Evolutionary conservation across 2,329 filamentous ascomycete species (phyloP).

Genomic region (Pyricularia sp.): DNA sequence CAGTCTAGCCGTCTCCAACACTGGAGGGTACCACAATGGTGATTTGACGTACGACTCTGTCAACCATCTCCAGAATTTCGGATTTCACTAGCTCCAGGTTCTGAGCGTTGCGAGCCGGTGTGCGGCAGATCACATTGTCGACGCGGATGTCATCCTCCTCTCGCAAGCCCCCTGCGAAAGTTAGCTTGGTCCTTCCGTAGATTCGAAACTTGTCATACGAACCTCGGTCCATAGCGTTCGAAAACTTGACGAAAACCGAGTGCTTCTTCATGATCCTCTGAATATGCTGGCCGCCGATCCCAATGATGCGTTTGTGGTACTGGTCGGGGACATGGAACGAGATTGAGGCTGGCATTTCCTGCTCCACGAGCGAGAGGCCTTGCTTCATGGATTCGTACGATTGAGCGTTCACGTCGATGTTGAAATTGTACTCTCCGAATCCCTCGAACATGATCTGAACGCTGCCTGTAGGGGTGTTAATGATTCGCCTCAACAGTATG

Average conservation of each 20-base stretch:
- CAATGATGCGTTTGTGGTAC: conserved; percentile 98
- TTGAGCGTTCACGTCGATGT: conserved; percentile 91
- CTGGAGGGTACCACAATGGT: too few species aligned
- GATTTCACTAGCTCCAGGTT: conserved; percentile 96
- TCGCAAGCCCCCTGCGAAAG: conserved; percentile 56
- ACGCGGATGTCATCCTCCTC: conserved; percentile 98
- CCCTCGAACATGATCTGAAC: conserved; percentile 99
- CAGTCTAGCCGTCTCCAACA: not conserved
- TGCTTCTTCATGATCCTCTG: conserved; percentile 99
- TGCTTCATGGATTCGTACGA: conserved; percentile 93
- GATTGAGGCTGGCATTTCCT: conserved; percentile 98
- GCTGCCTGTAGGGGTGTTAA: conserved; percentile 47
- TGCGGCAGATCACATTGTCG: conserved; percentile 97
- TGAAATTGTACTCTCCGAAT: conserved; percentile 99
- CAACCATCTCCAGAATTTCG: conserved; percentile 99
- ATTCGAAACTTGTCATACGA: conserved; percentile 7
- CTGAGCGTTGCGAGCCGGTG: conserved; percentile 91
- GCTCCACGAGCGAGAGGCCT: conserved; percentile 84
- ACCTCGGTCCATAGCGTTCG: conserved; percentile 96
- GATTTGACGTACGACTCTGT: conserved; percentile 61
- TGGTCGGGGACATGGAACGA: conserved; percentile 98
- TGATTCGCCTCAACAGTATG: not conserved
- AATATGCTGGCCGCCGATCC: conserved; percentile 96
- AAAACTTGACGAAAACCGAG: conserved; percentile 99
- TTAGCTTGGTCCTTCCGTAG: conserved; percentile 15